Conservation (phyloP, 2,329 filamentous ascomycete species). For the Clonostachys rosea region DNA sequence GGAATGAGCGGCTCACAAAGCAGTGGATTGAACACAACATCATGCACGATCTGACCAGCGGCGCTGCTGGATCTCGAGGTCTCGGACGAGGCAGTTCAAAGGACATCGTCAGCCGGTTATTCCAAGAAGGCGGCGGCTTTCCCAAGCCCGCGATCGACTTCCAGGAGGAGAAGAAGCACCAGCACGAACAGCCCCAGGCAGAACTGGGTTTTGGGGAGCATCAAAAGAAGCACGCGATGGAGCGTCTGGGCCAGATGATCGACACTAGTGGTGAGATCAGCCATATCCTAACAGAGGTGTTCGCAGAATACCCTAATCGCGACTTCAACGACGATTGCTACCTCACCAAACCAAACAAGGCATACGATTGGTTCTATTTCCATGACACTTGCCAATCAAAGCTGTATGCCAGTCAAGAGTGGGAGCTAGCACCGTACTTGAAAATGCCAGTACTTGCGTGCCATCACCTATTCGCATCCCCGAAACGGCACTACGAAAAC, state of each 20-base stretch:
- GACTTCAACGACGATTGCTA: constrained; percentile 91
- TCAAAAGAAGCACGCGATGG: constrained; percentile 67
- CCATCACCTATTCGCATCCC: constrained; percentile 83
- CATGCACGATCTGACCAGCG: constrained; percentile 61
- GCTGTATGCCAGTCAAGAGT: constrained; percentile 81
- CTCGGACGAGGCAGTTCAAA: constrained; percentile 67
- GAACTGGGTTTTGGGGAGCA: constrained; percentile 69
- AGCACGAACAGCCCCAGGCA: constrained; percentile 48
- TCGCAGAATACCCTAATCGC: constrained; percentile 78
- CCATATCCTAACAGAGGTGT: constrained; percentile 77
- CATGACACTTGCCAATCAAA: constrained; percentile 78
- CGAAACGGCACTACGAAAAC: constrained; percentile 42
- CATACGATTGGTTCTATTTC: constrained; percentile 95
- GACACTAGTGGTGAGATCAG: constrained; percentile 76
- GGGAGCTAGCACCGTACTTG: constrained; percentile 86
- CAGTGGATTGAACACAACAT: constrained; percentile 75
- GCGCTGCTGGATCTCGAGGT: constrained; percentile 66
- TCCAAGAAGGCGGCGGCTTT: constrained; percentile 75
- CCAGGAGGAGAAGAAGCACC: constrained; percentile 33
- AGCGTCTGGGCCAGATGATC: constrained; percentile 69
- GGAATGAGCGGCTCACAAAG: constrained; percentile 53
- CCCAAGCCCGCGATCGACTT: constrained; percentile 48
- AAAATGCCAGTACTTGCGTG: constrained; percentile 84
- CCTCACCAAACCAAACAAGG: constrained; percentile 79
- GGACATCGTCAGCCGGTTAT: constrained; percentile 74